phyloP scores from a whole-genome alignment of 1,139 yeast species.

The Hanseniaspora sp. region DNA sequence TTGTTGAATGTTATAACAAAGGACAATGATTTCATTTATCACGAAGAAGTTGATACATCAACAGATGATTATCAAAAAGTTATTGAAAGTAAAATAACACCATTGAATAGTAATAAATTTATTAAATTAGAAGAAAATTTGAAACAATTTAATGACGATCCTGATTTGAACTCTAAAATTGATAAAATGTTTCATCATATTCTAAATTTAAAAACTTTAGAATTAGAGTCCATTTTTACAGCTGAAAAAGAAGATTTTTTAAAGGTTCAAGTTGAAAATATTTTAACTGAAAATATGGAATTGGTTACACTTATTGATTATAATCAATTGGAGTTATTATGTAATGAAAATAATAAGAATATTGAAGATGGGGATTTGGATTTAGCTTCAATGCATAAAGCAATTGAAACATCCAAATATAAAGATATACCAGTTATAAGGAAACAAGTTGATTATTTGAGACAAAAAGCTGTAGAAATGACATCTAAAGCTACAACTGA shows the following conservation, averaged over 20 bases:
- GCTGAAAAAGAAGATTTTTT: slow-evolving; percentile 10
- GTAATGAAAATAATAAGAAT: background rate
- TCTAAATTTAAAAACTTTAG: slow-evolving; percentile 9
- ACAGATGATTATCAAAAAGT: background rate
- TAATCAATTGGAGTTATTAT: background rate
- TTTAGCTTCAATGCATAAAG: background rate
- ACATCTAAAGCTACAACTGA: slow-evolving; percentile 2
- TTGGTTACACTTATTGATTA: slow-evolving; percentile 1
- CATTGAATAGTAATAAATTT: slow-evolving; percentile 9
- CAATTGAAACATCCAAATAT: background rate
- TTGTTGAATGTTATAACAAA: background rate
- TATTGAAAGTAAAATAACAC: background rate
- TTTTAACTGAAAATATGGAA: slow-evolving; percentile 11
- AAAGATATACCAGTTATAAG: background rate
- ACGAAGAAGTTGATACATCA: slow-evolving; percentile 1
- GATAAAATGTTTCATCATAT: slow-evolving; percentile 5
- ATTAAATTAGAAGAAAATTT: background rate
- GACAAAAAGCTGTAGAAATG: slow-evolving; percentile 7
- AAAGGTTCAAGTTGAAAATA: slow-evolving; percentile 5
- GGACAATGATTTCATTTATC: slow-evolving; percentile 14
- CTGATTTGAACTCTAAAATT: background rate
- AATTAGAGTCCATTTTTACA: slow-evolving; percentile 10
- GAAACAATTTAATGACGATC: background rate
- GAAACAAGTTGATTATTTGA: slow-evolving; percentile 6
- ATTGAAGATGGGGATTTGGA: background rate